phyloP scores from a whole-genome alignment of 331 rosid species.

The Saraca asoca region DNA sequence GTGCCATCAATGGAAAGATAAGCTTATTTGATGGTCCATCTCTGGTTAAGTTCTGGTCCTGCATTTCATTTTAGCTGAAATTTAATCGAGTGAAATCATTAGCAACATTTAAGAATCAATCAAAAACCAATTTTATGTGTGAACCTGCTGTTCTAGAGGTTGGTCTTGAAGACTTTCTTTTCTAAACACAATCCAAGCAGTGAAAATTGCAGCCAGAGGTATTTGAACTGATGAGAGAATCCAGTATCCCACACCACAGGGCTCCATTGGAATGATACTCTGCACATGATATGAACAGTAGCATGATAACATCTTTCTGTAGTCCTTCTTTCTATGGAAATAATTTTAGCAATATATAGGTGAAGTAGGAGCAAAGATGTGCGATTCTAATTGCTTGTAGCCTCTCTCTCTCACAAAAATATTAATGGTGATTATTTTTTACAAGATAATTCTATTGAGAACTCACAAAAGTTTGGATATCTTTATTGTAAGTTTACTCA shows the following conservation, averaged over 20 bases:
- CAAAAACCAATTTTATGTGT: neutral
- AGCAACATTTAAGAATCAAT: constrained; percentile 16
- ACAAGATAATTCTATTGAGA: no score
- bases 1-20: constrained; percentile 72
- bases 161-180: constrained; percentile 47
- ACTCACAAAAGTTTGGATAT: no score
- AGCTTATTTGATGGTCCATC: constrained; percentile 53
- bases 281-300: constrained; percentile 41
- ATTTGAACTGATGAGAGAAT: constrained; percentile 66
- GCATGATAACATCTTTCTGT: neutral
- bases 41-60: constrained; percentile 41
- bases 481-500: no score
- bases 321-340: no score
- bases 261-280: constrained; percentile 66
- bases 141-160: constrained; percentile 53
- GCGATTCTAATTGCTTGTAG: no score
- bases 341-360: no score
- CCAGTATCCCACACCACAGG: constrained; percentile 84
- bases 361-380: no score
- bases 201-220: constrained; percentile 71
- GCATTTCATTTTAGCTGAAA: constrained; percentile 24
- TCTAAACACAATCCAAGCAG: constrained; percentile 61
- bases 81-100: constrained; percentile 8
- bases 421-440: no score
- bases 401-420: no score